Base-by-base conservation (phyloP, 345 rosid genomes). In the Kandelia obovata region DNA sequence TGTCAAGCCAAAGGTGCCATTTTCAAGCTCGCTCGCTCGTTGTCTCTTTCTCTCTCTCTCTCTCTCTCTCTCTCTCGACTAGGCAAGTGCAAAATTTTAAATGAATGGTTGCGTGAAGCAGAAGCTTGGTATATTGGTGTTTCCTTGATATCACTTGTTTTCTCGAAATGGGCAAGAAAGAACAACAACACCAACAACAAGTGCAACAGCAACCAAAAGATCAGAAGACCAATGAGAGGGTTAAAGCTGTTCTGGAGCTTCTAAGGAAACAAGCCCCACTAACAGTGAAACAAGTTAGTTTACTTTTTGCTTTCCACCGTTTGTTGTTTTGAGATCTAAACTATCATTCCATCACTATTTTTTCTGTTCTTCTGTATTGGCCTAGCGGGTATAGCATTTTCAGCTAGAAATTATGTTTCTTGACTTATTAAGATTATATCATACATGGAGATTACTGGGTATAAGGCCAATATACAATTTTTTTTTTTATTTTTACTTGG, bases 231-330 rank as follows among this genome's bases (percentile, higher is more conserved):
- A 72, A 59, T 21, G 43, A 10, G 21, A 90, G 83, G 79, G 82
- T 83, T 43, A 88, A 87, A 83, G 82, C 94, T 67, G 97, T 89
- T 77, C 88, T 88, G 58, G 74, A 79, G 47, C 79, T 87, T 31
- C 79, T 92, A 23, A 73, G 85, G 53, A 90, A 87, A 81, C 97
- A 95, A 73, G 63, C 88, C 68, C 84, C 93, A 43, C 87, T 95
- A 71, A 82, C 98, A 43, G 81, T 80, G 8, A 95, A 90, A 69
- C 99, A 95, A 88, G 99, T 90, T 37, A 15, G 72, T 30, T 60
- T 64, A 9, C 15, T 43, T 58, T 31, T 7, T 28, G 25, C 28
- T 63, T 21, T 52, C 21, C 7, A 10, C 13, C 43, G 53, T 66
- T 27, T 25, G 30, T 47, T 5, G 8, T 37, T 46, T 15, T 2